These are phyloP conservation scores for Cladophialophora immunda DNA, from an alignment of 2,329 filamentous ascomycete genomes.

Conservation along the genomic window DNA sequence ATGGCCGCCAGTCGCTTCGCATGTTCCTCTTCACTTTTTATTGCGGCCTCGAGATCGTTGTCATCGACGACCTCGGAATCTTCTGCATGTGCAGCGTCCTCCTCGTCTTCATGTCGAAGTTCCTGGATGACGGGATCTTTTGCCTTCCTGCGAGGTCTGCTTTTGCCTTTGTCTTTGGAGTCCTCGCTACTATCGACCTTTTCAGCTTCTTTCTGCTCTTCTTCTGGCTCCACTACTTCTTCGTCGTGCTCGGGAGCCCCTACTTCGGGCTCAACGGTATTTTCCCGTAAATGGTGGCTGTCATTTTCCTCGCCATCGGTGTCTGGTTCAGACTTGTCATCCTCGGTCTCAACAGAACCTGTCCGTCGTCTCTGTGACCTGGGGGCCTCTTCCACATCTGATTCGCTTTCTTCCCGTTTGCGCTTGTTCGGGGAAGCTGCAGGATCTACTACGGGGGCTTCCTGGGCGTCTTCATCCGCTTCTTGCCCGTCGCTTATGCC, in stretches of 20 bases:
- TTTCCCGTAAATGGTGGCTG: conserved; percentile 44
- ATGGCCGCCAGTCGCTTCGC: conserved; percentile 81
- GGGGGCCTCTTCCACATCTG: conserved; percentile 39
- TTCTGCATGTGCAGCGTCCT: conserved; percentile 59
- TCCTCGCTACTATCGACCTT: conserved; percentile 73
- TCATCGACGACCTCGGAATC: conserved; percentile 55
- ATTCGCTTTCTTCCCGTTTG: conserved; percentile 42
- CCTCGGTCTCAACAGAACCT: conserved; percentile 46
- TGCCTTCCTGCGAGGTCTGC: conserved; percentile 50
- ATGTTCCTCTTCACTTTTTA: conserved; percentile 65
- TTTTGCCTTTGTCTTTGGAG: conserved; percentile 56
- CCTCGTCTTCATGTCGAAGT: conserved; percentile 57
- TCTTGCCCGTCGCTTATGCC: conserved; percentile 37
- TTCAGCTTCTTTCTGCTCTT: conserved; percentile 48
- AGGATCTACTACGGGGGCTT: conserved; percentile 20
- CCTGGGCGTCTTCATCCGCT: conserved; percentile 38
- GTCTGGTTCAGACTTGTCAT: conserved; percentile 43
- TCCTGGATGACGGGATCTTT: conserved; percentile 50
- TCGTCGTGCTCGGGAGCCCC: conserved; percentile 47
- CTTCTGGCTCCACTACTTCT: conserved; percentile 58
- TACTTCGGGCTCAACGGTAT: conserved; percentile 44
- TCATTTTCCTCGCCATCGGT: conserved; percentile 40
- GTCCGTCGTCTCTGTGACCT: conserved; percentile 49
- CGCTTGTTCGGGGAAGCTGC: conserved; percentile 45
- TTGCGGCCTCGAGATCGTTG: conserved; percentile 52